Evolutionary conservation across 441 rosid species (phyloP).

Genomic region (Breynia disticha): DNA sequence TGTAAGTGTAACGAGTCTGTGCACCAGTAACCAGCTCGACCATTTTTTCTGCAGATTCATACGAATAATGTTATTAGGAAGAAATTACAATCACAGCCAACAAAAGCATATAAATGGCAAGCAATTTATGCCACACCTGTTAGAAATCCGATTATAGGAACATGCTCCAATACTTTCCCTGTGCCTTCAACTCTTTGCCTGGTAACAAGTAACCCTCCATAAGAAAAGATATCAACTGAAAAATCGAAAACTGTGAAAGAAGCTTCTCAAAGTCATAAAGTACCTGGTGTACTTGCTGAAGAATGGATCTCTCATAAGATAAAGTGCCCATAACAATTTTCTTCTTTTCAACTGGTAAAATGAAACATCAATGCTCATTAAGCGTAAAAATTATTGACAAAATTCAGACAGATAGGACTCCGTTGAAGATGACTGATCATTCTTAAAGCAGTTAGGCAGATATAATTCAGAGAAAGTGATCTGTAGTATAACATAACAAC

Average conservation of each 20-base stretch:
- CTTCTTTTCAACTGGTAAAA: conserved; percentile 60
- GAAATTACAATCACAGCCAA: neutral
- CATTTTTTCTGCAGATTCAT: neutral
- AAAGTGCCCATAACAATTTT: conserved; percentile 83
- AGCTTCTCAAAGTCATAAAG: neutral
- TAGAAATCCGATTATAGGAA: conserved; percentile 62
- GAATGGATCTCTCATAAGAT: conserved; percentile 93
- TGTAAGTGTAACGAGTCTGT: neutral
- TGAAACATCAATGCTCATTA: conserved; percentile 10
- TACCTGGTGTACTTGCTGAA: conserved; percentile 80
- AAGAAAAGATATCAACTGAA: neutral
- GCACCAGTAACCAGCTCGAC: neutral
- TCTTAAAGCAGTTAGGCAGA: conserved; percentile 1
- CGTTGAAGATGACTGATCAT: neutral
- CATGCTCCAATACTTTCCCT: conserved; percentile 54
- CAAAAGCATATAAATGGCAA: neutral
- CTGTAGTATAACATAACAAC: neutral
- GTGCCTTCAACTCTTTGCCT: conserved; percentile 75
- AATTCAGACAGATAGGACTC: neutral
- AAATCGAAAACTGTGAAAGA: conserved; percentile 3
- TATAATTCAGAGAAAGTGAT: neutral
- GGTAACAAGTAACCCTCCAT: conserved; percentile 7
- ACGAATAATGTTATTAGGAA: neutral
- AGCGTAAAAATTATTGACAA: conserved; percentile 9
- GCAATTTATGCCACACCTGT: conserved; percentile 37